Percentiles rank a stretch among this genome's conserved stretches.
Conservation (phyloP, 768 basidiomycete genomes). For the Aureoboletus auriporus region DNA sequence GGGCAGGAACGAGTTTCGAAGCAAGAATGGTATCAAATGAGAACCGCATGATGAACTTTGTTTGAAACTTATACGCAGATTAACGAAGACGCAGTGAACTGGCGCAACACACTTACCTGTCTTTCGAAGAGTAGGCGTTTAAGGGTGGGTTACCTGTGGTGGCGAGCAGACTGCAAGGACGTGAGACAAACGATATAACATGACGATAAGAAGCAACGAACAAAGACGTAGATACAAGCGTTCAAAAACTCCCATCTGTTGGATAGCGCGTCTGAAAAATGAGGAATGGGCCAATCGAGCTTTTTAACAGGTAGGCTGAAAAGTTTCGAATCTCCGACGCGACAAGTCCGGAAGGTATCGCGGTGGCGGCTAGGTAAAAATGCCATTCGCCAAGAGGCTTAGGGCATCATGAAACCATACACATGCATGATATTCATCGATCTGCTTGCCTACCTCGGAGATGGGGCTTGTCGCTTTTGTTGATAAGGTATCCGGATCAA, state of each 20-base stretch:
- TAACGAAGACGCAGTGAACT: background rate
- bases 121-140: constrained; percentile 12
- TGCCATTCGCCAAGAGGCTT: constrained; percentile 17
- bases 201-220: constrained; percentile 10
- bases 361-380: constrained; percentile 6
- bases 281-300: background rate
- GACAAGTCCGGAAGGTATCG: constrained; percentile 18
- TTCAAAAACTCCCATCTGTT: constrained; percentile 32
- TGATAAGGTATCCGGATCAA: too few species aligned
- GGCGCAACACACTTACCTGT: constrained; percentile 10
- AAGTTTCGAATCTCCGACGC: constrained; percentile 25
- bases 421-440: too few species aligned
- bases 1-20: constrained; percentile 20
- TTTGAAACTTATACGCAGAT: constrained; percentile 5
- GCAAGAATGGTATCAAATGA: constrained; percentile 17
- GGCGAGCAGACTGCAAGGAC: constrained; percentile 18
- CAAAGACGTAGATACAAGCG: constrained; percentile 27
- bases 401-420: background rate
- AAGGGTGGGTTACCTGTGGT: constrained; percentile 29
- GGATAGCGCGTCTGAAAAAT: constrained; percentile 22
- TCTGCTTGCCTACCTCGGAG: too few species aligned
- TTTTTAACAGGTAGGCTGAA: constrained; percentile 6
- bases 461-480: too few species aligned
- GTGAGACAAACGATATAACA: constrained; percentile 6
- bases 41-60: constrained; percentile 18